Conservation (phyloP, 2,329 filamentous ascomycete genomes). For the Blastomyces parvus region DNA sequence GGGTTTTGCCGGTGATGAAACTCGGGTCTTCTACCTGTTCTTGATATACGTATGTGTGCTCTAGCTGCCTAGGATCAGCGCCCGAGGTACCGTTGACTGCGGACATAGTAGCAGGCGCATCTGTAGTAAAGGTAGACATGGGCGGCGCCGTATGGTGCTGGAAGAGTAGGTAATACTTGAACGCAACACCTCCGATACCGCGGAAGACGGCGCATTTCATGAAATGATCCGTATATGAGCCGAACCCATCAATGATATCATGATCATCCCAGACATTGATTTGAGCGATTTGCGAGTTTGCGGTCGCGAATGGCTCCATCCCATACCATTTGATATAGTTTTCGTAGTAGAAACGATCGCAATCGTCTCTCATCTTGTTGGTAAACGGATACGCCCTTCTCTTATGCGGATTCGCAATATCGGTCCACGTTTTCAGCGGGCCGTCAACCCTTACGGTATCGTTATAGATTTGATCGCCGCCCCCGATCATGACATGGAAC, state of each 20-base stretch:
- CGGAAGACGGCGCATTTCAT: slow-evolving; percentile 57
- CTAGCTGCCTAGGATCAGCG: slow-evolving; percentile 59
- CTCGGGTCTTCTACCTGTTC: slow-evolving; percentile 53
- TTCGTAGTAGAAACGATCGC: slow-evolving; percentile 53
- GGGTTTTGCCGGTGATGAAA: slow-evolving; percentile 68
- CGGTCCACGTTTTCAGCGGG: slow-evolving; percentile 59
- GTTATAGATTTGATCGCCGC: slow-evolving; percentile 77
- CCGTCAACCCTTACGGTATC: slow-evolving; percentile 75
- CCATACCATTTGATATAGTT: slow-evolving; percentile 61
- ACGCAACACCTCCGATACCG: slow-evolving; percentile 51
- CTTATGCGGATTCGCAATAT: slow-evolving; percentile 52
- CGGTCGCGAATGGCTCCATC: slow-evolving; percentile 51
- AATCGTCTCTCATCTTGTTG: slow-evolving; percentile 53
- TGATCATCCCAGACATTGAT: slow-evolving; percentile 58
- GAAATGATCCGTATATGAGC: slow-evolving; percentile 57
- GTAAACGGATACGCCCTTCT: slow-evolving; percentile 52
- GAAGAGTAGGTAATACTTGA: slow-evolving; percentile 57
- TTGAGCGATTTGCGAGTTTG: slow-evolving; percentile 54
- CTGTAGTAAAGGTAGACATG: slow-evolving; percentile 73
- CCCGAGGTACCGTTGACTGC: slow-evolving; percentile 43
- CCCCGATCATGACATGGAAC: slow-evolving; percentile 68
- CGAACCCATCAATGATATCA: slow-evolving; percentile 59
- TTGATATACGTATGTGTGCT: slow-evolving; percentile 62
- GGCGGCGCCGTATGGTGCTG: slow-evolving; percentile 76
- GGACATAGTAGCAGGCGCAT: slow-evolving; percentile 49